Evolutionary conservation across 2,329 filamentous ascomycete species (phyloP).

Genomic region (Rhytidhysteron rufulum): DNA sequence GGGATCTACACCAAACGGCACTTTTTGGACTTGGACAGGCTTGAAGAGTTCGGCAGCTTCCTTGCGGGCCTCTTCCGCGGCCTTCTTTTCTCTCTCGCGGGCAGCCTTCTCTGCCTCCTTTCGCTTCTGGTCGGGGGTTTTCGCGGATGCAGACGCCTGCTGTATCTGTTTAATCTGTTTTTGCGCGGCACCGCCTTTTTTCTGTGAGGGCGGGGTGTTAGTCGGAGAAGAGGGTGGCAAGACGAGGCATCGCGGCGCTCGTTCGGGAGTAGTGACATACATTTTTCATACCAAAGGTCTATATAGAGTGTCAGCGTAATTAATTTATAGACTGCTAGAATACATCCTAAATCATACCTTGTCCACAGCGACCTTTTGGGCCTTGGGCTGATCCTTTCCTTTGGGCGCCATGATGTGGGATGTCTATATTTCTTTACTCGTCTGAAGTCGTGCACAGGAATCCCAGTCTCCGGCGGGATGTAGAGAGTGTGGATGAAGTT

Average conservation of each 20-base stretch:
- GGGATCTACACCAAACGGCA: constrained; percentile 94
- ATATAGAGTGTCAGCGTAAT: constrained; percentile 7
- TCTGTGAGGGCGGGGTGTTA: constrained; percentile 41
- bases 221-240: constrained; percentile 1
- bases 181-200: constrained; percentile 89
- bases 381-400: constrained; percentile 45
- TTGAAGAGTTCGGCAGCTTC: constrained; percentile 82
- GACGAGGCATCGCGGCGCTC: not conserved
- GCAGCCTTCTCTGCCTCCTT: constrained; percentile 63
- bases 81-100: constrained; percentile 84
- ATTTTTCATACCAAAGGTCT: constrained; percentile 99
- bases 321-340: not conserved
- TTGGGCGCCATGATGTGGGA: constrained; percentile 69
- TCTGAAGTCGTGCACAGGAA: not conserved
- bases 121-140: constrained; percentile 82
- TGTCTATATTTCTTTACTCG: constrained; percentile 3
- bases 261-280: constrained; percentile 34
- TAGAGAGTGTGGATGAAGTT: constrained; percentile 13
- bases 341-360: constrained; percentile 47
- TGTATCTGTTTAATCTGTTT: constrained; percentile 84
- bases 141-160: constrained; percentile 67
- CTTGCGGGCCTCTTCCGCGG: constrained; percentile 76
- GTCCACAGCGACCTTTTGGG: constrained; percentile 72
- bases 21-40: constrained; percentile 93
- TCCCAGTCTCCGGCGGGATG: not conserved